Evolutionary conservation across 2,329 filamentous ascomycete genomes (phyloP).

Genomic region (Zymoseptoria pseudotritici): DNA sequence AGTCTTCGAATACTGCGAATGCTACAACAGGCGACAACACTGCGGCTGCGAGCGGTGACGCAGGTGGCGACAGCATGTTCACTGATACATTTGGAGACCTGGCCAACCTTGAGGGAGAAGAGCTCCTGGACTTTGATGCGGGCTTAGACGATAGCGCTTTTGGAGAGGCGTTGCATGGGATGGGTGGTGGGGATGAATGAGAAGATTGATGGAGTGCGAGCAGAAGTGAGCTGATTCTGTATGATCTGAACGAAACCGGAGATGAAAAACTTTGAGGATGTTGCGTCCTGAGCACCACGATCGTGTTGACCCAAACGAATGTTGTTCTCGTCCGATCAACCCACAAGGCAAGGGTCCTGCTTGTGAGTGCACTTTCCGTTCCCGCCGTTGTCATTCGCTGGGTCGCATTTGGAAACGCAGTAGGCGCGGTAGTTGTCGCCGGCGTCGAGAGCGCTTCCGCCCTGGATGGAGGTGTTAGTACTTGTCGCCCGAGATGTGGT

Average conservation of each 20-base stretch:
- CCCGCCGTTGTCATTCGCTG: not conserved
- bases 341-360: not conserved
- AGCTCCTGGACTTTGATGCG: conserved; percentile 35
- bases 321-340: not conserved
- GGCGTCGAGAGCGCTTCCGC: not conserved
- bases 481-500: too few relatives aligned
- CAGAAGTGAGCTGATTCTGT: not conserved
- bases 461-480: not conserved
- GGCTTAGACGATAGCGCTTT: conserved; percentile 64
- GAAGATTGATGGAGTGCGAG: conserved; percentile 1
- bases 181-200: conserved; percentile 31
- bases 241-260: not conserved
- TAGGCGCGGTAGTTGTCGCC: not conserved
- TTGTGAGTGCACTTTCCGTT: not conserved
- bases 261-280: not conserved
- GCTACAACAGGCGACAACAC: not conserved
- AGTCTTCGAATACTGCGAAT: not conserved
- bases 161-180: conserved; percentile 69
- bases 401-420: not conserved
- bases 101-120: conserved; percentile 44
- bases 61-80: conserved; percentile 11
- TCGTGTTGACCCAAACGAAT: too few relatives aligned
- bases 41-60: not conserved
- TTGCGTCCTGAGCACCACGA: too few relatives aligned
- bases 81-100: conserved; percentile 25